phyloP scores from a whole-genome alignment of 768 basidiomycete species.

The Mrakia hoshinonis region DNA sequence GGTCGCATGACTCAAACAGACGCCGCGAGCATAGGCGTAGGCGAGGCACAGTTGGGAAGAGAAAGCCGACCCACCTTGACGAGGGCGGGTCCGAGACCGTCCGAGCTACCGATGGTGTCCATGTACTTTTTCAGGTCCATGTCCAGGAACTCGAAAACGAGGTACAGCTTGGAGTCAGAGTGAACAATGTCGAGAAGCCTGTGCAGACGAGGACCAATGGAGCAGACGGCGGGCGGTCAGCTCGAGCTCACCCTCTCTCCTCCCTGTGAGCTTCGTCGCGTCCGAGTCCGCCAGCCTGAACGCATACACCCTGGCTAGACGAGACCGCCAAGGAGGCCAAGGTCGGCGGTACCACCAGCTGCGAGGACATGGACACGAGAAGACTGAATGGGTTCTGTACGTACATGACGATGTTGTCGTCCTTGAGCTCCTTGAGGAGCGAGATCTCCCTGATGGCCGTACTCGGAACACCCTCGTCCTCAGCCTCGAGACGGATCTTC shows the following conservation, averaged over 20 bases:
- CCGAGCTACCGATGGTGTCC: conserved; percentile 67
- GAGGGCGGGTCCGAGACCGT: conserved; percentile 57
- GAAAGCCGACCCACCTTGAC: conserved; percentile 59
- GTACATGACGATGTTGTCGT: conserved; percentile 87
- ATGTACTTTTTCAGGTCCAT: conserved; percentile 95
- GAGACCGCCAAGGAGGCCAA: too few relatives aligned
- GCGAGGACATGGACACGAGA: background rate
- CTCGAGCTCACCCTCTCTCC: background rate
- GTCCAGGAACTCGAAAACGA: conserved; percentile 96
- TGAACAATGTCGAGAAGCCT: conserved; percentile 95
- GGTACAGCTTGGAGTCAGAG: conserved; percentile 90
- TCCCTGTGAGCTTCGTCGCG: too few relatives aligned
- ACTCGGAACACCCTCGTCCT: conserved; percentile 96
- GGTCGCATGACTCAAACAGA: background rate
- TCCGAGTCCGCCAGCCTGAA: too few relatives aligned
- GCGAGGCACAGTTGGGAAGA: background rate
- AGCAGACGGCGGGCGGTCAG: conserved; percentile 11
- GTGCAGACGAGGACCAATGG: conserved; percentile 2
- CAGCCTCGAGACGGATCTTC: conserved; percentile 96
- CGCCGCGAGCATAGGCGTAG: background rate
- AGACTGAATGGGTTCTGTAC: conserved; percentile 26
- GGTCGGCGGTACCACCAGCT: too few relatives aligned
- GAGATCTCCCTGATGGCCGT: conserved; percentile 98
- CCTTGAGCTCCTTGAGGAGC: conserved; percentile 88
- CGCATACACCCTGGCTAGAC: too few relatives aligned